Base-by-base conservation (phyloP, 2,329 filamentous ascomycete genomes). In the Pseudogymnoascus sp. region DNA sequence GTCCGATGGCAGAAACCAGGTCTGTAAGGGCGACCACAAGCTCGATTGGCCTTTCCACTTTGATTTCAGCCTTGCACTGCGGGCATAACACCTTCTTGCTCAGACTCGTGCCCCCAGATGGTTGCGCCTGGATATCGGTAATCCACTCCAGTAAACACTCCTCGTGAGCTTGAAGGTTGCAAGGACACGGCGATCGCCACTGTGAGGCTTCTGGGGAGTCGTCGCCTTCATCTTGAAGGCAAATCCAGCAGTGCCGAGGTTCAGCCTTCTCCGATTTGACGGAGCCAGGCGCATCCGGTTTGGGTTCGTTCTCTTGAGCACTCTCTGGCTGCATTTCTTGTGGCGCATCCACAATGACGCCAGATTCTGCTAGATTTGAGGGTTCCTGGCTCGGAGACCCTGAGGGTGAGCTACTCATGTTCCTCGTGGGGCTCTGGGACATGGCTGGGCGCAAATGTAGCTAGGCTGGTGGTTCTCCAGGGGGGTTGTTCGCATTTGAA, bases 171-270 rank as follows among this genome's bases (percentile, higher is more conserved):
- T 90, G 90, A 39, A 99, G 81, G 11, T 90, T 92, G 75, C 94
- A 99, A 0, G 88, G 89, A 73, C 94, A 99, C 1, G 94, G 92
- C 62, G 89, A 90, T 49, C 91, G 86, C 93, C 94, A 99, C 62
- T 78, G 74, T 52, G 76, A 73, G 16, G 71, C 70, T 3, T 81
- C 78, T 7, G 79, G 70, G 19, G 77, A 74, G 59, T 73, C 72
- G 39, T 84, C 79, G 26, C 77, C 76, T 66, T 85, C 78, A 59
- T 84, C 84, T 66, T 78, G 79, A 31, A 86, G 78, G 71, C 85
- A 88, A 69, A 88, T 84, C 75, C 85, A 88, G 77, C 85, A 88
- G 69, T 77, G 78, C 59, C 77, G 76, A 26, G 69, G 38, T 31
- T 71, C 68, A 58, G 45, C 19, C 16, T 19, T 55, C 49, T 55